Evolutionary conservation across 306 rosid species (phyloP).

Genomic region (Luffa acutangula): DNA sequence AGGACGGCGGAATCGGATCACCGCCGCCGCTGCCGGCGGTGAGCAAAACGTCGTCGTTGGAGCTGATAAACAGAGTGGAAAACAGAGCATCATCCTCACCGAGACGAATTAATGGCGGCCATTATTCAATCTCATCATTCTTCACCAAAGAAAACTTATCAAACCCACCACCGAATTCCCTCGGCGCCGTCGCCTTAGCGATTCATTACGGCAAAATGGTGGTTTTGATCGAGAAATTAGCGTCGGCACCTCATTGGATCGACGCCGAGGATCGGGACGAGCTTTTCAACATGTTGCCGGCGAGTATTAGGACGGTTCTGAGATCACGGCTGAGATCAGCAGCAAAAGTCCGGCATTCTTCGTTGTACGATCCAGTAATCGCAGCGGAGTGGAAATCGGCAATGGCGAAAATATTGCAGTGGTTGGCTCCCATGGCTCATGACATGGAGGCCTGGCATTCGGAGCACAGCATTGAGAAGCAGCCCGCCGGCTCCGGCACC

Average conservation of each 20-base stretch:
- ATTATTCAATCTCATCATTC: conserved; percentile 30
- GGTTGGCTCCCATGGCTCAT: conserved; percentile 80
- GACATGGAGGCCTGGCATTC: conserved; percentile 69
- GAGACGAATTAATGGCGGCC: conserved; percentile 21
- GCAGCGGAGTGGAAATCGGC: conserved; percentile 40
- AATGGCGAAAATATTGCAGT: conserved; percentile 34
- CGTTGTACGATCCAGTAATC: conserved; percentile 24
- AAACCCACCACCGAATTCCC: conserved; percentile 40
- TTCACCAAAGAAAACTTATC: conserved; percentile 23
- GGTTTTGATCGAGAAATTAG: conserved; percentile 45
- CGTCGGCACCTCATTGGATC: conserved; percentile 33
- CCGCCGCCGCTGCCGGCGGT: conserved; percentile 23
- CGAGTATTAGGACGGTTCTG: conserved; percentile 30
- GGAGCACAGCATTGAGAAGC: conserved; percentile 60
- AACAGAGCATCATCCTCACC: conserved; percentile 16
- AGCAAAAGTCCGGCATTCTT: conserved; percentile 22
- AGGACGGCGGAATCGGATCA: conserved; percentile 26
- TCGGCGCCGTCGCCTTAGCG: conserved; percentile 57
- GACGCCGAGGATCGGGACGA: conserved; percentile 38
- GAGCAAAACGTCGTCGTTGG: conserved; percentile 34
- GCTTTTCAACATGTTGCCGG: conserved; percentile 54
- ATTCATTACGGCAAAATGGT: conserved; percentile 72
- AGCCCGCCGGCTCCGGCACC: conserved; percentile 9
- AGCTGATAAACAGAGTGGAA: conserved; percentile 18
- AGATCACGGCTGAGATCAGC: conserved; percentile 47